Base-by-base conservation (phyloP, 345 rosid species). In the Camelina laxa region DNA sequence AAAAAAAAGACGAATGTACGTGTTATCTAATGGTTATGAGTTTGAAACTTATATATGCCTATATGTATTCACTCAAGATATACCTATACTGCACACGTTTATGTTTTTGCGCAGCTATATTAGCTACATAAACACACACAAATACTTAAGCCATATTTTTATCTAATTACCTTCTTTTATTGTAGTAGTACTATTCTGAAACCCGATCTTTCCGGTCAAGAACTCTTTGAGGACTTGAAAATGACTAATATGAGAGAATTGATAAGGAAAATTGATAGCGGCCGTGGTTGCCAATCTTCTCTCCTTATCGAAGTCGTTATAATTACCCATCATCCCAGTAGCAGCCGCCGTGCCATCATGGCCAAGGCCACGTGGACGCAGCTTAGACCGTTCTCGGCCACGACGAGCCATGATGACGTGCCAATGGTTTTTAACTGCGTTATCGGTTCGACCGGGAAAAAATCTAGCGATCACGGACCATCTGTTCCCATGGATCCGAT, bases 351-450 rank as follows among this genome's bases (percentile, higher is more conserved):
- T 19, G 67, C 56, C 73, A 42, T 65, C 51, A 60, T 65, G 77
- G 59, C 44, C 61, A n/a, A 51, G 58, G 14, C 90, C 86, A 59
- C 41, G 63, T 50, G 73, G 74, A 67, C 68, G 74, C 4, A 60
- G 11, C 59, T 78, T 72, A 49, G 81, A 67, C 56, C 81, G 90
- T 72, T 91, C 93, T 66, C 97, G 85, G 24, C 85, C 85, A 78
- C 83, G 87, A 74, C 98, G 89, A 2, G 98, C 97, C 91, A 87
- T 88, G 61, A 94, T 88, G 54, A 94, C 98, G 70, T 94, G 97
- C 97, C 98, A 91, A 65, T 94, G 98, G 72, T 94, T 94, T 82
- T 91, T 94, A 33, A 94, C 96, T 1, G 97, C 96, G 79, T 94
- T 94, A 75, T 94, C 98, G 9, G 97, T 94, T 66, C 97, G 82